Evolutionary conservation across 2,329 filamentous ascomycete genomes (phyloP).

Genomic region (Claviceps spartinae): DNA sequence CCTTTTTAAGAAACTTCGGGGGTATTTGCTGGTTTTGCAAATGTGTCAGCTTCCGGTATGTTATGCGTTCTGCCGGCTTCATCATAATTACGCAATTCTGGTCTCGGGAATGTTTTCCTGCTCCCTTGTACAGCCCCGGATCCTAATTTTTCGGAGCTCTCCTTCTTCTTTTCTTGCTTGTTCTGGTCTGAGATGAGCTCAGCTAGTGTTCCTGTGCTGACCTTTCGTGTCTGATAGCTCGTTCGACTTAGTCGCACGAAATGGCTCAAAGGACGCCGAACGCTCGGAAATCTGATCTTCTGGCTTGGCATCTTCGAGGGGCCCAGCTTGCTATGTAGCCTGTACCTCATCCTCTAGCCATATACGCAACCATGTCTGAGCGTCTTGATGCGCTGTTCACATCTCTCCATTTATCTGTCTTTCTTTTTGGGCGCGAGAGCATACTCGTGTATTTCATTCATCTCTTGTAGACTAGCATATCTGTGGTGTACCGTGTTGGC

Average conservation of each 20-base stretch:
- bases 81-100: too few species aligned
- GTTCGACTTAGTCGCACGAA: conserved; percentile 53
- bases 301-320: conserved; percentile 70
- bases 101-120: background rate
- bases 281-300: conserved; percentile 60
- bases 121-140: conserved; percentile 26
- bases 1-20: conserved; percentile 63
- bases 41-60: conserved; percentile 56
- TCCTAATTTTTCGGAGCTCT: conserved; percentile 35
- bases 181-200: background rate
- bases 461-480: background rate
- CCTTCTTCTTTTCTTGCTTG: background rate
- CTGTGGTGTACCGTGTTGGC: too few species aligned
- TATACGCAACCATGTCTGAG: background rate
- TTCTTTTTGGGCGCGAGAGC: background rate
- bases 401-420: background rate
- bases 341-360: conserved; percentile 42
- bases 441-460: background rate
- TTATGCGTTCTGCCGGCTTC: conserved; percentile 1
- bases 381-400: background rate
- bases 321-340: conserved; percentile 50
- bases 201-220: too few species aligned
- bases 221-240: conserved; percentile 24
- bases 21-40: conserved; percentile 60
- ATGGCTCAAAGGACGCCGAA: conserved; percentile 47